phyloP scores from a whole-genome alignment of 495 filamentous ascomycete genomes.

The Penicillium parvum region DNA sequence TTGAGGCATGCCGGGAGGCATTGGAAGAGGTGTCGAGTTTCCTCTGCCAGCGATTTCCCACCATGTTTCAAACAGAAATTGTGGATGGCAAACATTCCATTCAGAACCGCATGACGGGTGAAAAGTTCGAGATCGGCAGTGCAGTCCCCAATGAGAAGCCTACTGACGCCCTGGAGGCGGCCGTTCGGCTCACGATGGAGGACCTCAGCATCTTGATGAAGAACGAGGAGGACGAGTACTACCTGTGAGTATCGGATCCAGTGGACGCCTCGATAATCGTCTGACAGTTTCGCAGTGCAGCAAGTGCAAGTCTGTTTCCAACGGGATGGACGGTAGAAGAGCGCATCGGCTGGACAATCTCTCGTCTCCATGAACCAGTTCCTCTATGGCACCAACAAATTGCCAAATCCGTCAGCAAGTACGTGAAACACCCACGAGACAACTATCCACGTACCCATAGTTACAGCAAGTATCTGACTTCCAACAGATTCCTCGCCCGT shows the following conservation, averaged over 20 bases:
- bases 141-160: conserved; percentile 20
- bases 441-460: not conserved
- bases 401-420: conserved; percentile 50
- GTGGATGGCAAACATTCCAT: conserved; percentile 30
- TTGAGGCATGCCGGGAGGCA: conserved; percentile 47
- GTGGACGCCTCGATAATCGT: not conserved
- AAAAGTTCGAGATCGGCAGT: conserved; percentile 39
- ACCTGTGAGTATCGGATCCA: conserved; percentile 37
- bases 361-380: conserved; percentile 48
- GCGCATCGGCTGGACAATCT: conserved; percentile 52
- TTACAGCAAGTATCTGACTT: not conserved
- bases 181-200: conserved; percentile 55
- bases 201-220: conserved; percentile 53
- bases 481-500: conserved; percentile 43
- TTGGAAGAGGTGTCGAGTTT: conserved; percentile 49
- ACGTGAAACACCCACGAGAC: conserved; percentile 9
- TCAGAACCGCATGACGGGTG: conserved; percentile 46
- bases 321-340: conserved; percentile 53
- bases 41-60: conserved; percentile 44
- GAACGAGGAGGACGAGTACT: conserved; percentile 45
- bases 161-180: conserved; percentile 49
- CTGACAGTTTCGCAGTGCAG: conserved; percentile 32
- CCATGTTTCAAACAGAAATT: conserved; percentile 39
- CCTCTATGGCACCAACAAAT: conserved; percentile 53
- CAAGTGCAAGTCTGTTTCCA: conserved; percentile 54